Evolutionary conservation across 768 basidiomycete genomes (phyloP).

Genomic region (Daedaleopsis sinensis): DNA sequence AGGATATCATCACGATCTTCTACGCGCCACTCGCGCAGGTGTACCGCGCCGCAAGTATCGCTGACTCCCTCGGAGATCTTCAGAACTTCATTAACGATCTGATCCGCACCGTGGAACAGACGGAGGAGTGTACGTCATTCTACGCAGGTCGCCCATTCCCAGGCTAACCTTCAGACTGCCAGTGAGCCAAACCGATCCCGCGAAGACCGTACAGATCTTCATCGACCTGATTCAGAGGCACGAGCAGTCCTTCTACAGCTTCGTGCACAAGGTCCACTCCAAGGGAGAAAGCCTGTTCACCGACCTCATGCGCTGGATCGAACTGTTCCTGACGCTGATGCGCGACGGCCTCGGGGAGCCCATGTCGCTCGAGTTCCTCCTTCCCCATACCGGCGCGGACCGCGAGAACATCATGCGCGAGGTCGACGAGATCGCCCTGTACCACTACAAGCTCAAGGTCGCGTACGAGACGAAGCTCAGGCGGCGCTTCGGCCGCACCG

Average conservation of each 20-base stretch:
- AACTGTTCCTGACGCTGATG: conserved; percentile 87
- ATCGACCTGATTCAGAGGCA: conserved; percentile 93
- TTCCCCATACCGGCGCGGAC: conserved; percentile 81
- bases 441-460: conserved; percentile 95
- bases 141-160: not conserved
- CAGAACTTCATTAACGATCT: conserved; percentile 96
- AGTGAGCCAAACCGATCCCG: conserved; percentile 87
- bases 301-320: conserved; percentile 95
- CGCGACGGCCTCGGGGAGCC: conserved; percentile 81
- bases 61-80: conserved; percentile 88
- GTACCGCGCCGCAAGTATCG: conserved; percentile 95
- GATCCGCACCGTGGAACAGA: conserved; percentile 89
- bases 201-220: conserved; percentile 86
- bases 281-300: conserved; percentile 96
- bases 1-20: conserved; percentile 99
- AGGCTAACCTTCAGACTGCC: not conserved
- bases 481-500: conserved; percentile 74
- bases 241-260: conserved; percentile 93
- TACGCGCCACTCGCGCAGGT: conserved; percentile 96
- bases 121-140: conserved; percentile 77
- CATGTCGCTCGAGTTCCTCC: conserved; percentile 85
- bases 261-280: conserved; percentile 98
- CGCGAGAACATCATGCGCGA: conserved; percentile 80
- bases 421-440: conserved; percentile 85
- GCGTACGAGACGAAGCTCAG: conserved; percentile 90